Evolutionary conservation across 306 rosid genomes (phyloP), one percentile per base, ranked within the genome.

Genomic region (Begonia fuchsioides): DNA sequence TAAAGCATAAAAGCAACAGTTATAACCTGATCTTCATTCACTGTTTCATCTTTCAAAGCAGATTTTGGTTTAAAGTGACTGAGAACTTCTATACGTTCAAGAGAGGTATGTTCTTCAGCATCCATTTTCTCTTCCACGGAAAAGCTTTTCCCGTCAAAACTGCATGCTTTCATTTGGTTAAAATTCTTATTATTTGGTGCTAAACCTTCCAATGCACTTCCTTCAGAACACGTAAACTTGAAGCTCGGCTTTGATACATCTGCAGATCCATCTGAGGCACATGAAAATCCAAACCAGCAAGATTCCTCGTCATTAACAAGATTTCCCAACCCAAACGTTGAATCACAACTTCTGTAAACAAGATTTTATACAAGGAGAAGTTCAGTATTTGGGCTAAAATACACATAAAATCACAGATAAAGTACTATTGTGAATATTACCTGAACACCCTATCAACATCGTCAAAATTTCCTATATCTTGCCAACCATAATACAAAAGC

Each of bases 361-460:
- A 41, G n/a, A 52, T 26, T 20, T 17, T 60, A 41, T 49, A 47
- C 50, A 59, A 12, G 10, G 39, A 39, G 26, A 50, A 44, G 62
- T 40, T 49, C 35, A 41, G 39, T 12, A 57, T 38, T 52, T 54
- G 50, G 11, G 45, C 44, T 52, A 38, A 12, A 32, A 55, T 18
- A 17, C 45, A 45, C 13, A 40, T 5, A 59, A 49, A 9, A 46
- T 18, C 11, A 19, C 12, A 46, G n/a, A 2, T 5, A 39, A 11
- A 26, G 26, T 8, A 40, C 9, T 39, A 41, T 63, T 44, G 76
- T 40, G 39, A 63, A 50, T 53, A 59, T 50, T 71, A 81, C 92
- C 78, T 72, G 58, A 85, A 75, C 93, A 85, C 75, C 74, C 87
- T 73, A 68, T 85, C 87, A 57, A 85, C 84, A 44, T 85, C 95